Conservation (phyloP, 768 basidiomycete genomes). For the Rhodotorula graminis region DNA sequence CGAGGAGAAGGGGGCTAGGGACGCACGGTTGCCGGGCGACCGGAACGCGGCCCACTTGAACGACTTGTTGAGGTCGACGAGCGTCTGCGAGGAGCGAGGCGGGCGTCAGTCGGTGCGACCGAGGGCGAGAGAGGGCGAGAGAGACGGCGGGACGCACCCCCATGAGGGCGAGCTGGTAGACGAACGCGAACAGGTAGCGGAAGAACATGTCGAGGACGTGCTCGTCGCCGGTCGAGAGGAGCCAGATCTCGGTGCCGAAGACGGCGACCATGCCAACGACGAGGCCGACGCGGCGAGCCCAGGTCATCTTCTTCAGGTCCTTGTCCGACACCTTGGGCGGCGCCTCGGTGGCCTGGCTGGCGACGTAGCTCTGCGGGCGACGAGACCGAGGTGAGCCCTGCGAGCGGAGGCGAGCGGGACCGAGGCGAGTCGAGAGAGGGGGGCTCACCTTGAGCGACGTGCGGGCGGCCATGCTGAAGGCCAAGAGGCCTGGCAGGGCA, state of each 20-base stretch:
- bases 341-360: not conserved
- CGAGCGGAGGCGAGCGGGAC: not conserved
- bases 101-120: too few relatives aligned
- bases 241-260: constrained; percentile 11
- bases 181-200: constrained; percentile 6
- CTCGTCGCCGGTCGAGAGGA: not conserved
- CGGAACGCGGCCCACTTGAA: constrained; percentile 15
- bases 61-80: constrained; percentile 18
- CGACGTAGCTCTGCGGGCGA: constrained; percentile 3
- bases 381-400: not conserved
- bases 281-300: not conserved
- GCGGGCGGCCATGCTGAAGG: constrained; percentile 6
- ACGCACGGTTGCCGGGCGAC: constrained; percentile 8
- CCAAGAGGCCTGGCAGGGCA: constrained; percentile 5
- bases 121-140: too few relatives aligned
- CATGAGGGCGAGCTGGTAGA: constrained; percentile 10
- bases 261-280: not conserved
- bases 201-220: constrained; percentile 16
- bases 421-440: not conserved
- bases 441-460: constrained; percentile 13
- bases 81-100: not conserved
- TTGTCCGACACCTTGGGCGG: constrained; percentile 15
- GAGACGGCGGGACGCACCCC: not conserved
- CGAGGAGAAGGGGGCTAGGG: not conserved
- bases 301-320: not conserved